Base-by-base conservation (phyloP, 306 rosid species). In the Psophocarpus tetragonolobus region DNA sequence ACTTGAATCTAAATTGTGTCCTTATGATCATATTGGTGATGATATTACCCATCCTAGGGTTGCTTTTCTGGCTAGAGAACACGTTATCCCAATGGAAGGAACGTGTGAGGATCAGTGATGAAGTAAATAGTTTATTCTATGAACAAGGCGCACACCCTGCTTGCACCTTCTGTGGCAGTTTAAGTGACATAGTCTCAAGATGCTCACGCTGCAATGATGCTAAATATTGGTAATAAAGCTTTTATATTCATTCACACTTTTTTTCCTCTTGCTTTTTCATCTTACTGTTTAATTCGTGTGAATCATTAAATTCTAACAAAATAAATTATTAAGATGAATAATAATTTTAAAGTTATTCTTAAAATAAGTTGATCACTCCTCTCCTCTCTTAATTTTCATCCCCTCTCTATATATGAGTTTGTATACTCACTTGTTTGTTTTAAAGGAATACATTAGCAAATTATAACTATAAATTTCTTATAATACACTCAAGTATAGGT, bases 81-180 rank as follows among this genome's bases (percentile, higher is more conserved):
- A 80, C 41, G 73, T 66, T 42, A 64, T 1, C 68, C 21, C 65
- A 20, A 35, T 32, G 41, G 20, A 77, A 70, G 10, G 82, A 80
- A 38, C 3, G 18, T 4, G 6, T 48, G 72, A 60, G 50, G 11
- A 47, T 45, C 6, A 57, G 39, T 26, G 48, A 60, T 56, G 73
- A 60, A 26, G 36, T 14, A 5, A 41, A 57, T 18, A 33, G 6
- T 7, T 5, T 26, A 13, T 45, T 68, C 15, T 74, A n/a, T 60
- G 35, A 44, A 63, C 66, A 53, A 63, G 50, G 29, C 12, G 57
- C 26, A 48, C 6, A 68, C 23, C 13, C 68, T 62, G 65, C 58
- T 70, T 80, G 87, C 44, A 75, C 82, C 4, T 75, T 70, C 65
- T 84, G 87, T 80, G 82, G 82, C 6, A 75, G 77, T 75, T 27